Percentiles rank a stretch among this genome's conserved stretches.
Conservation (phyloP, 2,329 filamentous ascomycete species). For the Fusarium duplospermum region DNA sequence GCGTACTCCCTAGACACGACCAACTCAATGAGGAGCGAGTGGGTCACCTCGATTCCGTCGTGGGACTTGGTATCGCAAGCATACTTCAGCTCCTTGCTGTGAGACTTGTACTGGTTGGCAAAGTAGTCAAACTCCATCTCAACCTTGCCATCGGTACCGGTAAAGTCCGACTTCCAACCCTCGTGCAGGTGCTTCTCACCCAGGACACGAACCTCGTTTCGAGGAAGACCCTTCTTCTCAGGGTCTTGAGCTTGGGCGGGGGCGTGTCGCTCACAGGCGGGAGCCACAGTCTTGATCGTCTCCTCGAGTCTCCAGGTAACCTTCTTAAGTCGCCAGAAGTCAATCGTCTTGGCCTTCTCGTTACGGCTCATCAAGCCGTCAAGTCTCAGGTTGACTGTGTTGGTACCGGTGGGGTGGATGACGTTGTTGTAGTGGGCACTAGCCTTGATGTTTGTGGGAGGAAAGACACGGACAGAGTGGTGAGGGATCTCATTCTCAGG, state of each 20-base stretch:
- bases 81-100: conserved; percentile 67
- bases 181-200: conserved; percentile 84
- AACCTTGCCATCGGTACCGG: conserved; percentile 67
- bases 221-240: conserved; percentile 72
- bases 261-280: conserved; percentile 82
- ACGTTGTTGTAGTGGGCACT: conserved; percentile 84
- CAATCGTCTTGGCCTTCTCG: conserved; percentile 75
- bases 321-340: conserved; percentile 89
- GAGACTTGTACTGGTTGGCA: conserved; percentile 53
- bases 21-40: conserved; percentile 91
- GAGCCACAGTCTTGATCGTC: conserved; percentile 80
- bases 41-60: conserved; percentile 81
- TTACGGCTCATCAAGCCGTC: conserved; percentile 85
- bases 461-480: conserved; percentile 93
- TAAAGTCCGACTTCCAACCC: conserved; percentile 86
- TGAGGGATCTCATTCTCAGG: conserved; percentile 80
- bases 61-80: conserved; percentile 81
- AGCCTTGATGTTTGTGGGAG: conserved; percentile 92
- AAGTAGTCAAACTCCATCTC: conserved; percentile 82
- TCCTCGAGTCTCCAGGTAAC: conserved; percentile 95
- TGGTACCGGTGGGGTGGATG: conserved; percentile 86
- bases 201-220: conserved; percentile 81
- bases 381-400: conserved; percentile 82
- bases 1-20: conserved; percentile 93
- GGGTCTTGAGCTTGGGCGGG: conserved; percentile 55